Percentiles rank a stretch among this genome's conserved stretches.
Conservation (phyloP, 108 stramenopile genomes). For the Cyclostephanos tholiformis region DNA sequence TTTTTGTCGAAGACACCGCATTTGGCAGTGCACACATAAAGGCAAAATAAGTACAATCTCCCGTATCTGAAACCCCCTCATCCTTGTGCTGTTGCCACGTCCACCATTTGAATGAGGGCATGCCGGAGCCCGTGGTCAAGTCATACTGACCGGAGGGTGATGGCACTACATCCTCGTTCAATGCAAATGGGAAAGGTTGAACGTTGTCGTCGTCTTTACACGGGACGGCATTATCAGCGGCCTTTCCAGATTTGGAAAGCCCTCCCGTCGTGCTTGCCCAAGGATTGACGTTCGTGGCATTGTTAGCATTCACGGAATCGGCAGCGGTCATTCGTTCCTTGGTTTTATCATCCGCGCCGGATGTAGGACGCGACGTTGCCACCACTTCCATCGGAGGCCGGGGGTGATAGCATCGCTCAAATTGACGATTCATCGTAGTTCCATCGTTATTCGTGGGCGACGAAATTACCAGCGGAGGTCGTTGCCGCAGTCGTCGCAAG, state of each 20-base stretch:
- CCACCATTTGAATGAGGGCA: slow-evolving; percentile 18
- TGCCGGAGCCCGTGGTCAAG: not conserved
- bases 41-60: slow-evolving; percentile 9
- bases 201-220: not conserved
- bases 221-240: not conserved
- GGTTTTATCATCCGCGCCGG: not conserved
- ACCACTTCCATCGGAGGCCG: not conserved
- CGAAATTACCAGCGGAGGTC: too few species aligned
- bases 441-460: too few species aligned
- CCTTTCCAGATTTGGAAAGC: not conserved
- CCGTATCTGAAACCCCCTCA: not conserved
- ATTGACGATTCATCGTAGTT: not conserved
- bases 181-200: not conserved
- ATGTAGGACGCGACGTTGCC: not conserved
- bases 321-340: not conserved
- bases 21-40: slow-evolving; percentile 8
- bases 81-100: not conserved
- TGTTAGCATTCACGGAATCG: not conserved
- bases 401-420: slow-evolving; percentile 3
- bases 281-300: not conserved
- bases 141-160: not conserved
- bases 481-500: too few species aligned
- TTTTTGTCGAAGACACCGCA: not conserved
- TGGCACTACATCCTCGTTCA: not conserved
- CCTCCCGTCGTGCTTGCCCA: not conserved